phyloP scores from a whole-genome alignment of 495 filamentous ascomycete species.

The Neurospora sp. region DNA sequence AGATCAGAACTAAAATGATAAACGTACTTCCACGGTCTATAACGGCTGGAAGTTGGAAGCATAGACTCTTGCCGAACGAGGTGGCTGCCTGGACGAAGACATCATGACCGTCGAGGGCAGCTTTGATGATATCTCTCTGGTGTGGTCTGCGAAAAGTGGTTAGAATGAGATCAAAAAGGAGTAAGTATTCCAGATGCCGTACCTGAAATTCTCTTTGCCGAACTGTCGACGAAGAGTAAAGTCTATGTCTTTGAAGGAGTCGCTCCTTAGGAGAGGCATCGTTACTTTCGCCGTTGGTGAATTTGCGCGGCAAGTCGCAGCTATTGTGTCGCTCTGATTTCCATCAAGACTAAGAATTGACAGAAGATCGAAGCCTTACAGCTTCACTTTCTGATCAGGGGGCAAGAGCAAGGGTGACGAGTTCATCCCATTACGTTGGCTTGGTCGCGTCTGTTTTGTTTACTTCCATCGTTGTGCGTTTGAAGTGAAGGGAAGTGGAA shows the following conservation, averaged over 20 bases:
- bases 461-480: neutral
- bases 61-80: slow-evolving; percentile 89
- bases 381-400: neutral
- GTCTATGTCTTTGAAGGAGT: slow-evolving; percentile 58
- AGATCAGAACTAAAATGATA: too few relatives aligned
- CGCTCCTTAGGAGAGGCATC: slow-evolving; percentile 33
- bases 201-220: slow-evolving; percentile 66
- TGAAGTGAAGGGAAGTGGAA: neutral
- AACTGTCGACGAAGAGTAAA: slow-evolving; percentile 80
- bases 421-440: neutral
- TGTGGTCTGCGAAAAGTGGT: slow-evolving; percentile 45
- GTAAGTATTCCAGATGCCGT: neutral
- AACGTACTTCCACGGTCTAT: slow-evolving; percentile 70
- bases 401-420: neutral
- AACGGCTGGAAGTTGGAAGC: slow-evolving; percentile 87
- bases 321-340: neutral
- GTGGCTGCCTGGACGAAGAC: slow-evolving; percentile 95
- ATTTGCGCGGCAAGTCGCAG: neutral
- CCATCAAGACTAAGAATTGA: neutral
- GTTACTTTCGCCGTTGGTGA: neutral
- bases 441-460: neutral
- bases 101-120: slow-evolving; percentile 75
- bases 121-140: slow-evolving; percentile 77
- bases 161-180: neutral
- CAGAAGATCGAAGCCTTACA: neutral